A percentile compares a stretch with the other conserved stretches of the same genome.
These are phyloP conservation scores for Rheum nobile DNA, from an alignment of 148 eudicot species.

Conservation along the genomic window DNA sequence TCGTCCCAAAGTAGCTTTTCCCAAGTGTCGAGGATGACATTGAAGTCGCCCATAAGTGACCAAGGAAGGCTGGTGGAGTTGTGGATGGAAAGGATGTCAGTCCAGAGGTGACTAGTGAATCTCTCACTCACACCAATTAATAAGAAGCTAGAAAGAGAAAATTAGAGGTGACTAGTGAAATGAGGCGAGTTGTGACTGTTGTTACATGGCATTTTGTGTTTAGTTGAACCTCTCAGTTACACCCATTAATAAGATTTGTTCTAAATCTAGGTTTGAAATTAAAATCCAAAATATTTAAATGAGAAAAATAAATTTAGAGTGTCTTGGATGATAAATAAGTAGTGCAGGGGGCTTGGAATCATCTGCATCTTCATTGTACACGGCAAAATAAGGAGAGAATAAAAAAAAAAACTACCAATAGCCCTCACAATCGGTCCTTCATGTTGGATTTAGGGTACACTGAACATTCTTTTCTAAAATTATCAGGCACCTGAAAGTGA, in stretches of 20 bases:
- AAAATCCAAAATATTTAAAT: background rate
- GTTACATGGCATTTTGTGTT: no score
- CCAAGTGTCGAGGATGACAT: no score
- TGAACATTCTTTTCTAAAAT: background rate
- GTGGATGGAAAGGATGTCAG: no score
- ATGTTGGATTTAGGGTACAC: background rate
- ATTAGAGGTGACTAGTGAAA: background rate
- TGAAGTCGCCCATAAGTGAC: no score
- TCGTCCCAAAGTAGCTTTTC: no score
- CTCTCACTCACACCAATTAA: no score
- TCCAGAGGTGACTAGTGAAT: no score
- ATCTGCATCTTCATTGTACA: background rate
- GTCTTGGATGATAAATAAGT: no score
- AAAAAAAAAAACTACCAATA: background rate
- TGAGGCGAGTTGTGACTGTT: background rate
- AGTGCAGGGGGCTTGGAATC: background rate
- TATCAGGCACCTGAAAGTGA: background rate
- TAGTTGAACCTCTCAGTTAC: no score
- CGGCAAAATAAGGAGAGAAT: background rate
- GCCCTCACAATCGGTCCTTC: slow-evolving; percentile 1
- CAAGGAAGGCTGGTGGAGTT: no score
- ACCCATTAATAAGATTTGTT: background rate
- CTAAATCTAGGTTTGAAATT: background rate
- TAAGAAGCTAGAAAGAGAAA: no score
- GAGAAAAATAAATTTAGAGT: background rate